Evolutionary conservation across 2,329 filamentous ascomycete species (phyloP).

Genomic region (Colletotrichum zoysiae): DNA sequence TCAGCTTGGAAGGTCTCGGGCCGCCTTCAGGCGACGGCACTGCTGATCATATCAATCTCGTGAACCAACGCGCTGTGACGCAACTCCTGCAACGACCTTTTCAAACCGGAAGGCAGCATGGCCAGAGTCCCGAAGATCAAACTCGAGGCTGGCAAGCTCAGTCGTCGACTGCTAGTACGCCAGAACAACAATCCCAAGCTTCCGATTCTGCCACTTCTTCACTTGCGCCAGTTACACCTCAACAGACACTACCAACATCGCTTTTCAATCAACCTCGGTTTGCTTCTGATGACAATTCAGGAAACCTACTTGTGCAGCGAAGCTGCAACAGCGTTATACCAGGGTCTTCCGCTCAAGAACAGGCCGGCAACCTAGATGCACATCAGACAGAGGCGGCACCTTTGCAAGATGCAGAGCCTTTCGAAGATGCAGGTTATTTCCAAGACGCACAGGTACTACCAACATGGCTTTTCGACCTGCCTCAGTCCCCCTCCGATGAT

Average conservation of each 20-base stretch:
- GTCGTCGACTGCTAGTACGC: neutral
- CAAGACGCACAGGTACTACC: too few relatives aligned
- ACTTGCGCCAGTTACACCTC: neutral
- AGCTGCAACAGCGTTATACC: neutral
- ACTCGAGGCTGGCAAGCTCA: neutral
- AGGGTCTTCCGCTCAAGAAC: neutral
- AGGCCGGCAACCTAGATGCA: neutral
- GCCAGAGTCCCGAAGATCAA: neutral
- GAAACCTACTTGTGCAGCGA: neutral
- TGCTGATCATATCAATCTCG: neutral
- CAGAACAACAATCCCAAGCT: neutral
- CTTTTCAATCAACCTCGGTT: neutral
- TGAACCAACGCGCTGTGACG: neutral
- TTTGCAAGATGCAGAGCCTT: neutral
- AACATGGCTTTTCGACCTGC: too few relatives aligned
- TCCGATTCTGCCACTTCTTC: too few relatives aligned
- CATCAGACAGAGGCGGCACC: neutral
- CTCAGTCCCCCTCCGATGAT: neutral
- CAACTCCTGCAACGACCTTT: too few relatives aligned
- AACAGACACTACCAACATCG: neutral
- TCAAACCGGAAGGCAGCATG: too few relatives aligned
- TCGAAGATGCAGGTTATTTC: neutral
- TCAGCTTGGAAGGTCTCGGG: neutral
- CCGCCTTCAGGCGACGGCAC: neutral
- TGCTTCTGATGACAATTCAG: neutral